Conservation (phyloP, 495 filamentous ascomycete species). For the Penicillium mononematosum region DNA sequence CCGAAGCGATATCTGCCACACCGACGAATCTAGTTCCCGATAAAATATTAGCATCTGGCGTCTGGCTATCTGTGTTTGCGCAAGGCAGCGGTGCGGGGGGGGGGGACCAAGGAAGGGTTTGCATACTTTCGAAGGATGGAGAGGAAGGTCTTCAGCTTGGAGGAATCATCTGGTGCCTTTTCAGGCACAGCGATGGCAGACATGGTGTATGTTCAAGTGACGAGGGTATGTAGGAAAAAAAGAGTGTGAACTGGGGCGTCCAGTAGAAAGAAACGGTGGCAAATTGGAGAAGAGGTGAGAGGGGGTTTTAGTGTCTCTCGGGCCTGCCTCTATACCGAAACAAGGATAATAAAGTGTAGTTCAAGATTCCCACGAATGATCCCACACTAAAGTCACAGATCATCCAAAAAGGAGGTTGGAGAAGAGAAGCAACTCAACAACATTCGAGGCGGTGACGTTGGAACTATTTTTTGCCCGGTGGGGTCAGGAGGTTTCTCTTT, state of each 20-base stretch:
- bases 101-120: neutral
- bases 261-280: slow-evolving; percentile 11
- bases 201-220: slow-evolving; percentile 25
- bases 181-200: slow-evolving; percentile 47
- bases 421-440: slow-evolving; percentile 2
- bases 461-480: slow-evolving; percentile 23
- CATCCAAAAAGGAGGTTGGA: slow-evolving; percentile 5
- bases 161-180: slow-evolving; percentile 72
- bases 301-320: slow-evolving; percentile 1
- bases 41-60: slow-evolving; percentile 22
- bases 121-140: slow-evolving; percentile 77
- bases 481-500: neutral
- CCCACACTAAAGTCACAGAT: neutral
- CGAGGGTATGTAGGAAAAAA: neutral
- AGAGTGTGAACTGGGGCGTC: neutral
- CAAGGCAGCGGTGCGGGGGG: neutral
- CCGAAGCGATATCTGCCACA: slow-evolving; percentile 89
- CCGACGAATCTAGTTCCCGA: slow-evolving; percentile 72
- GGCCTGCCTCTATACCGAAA: slow-evolving; percentile 2
- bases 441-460: slow-evolving; percentile 37
- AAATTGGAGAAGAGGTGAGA: slow-evolving; percentile 25
- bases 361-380: neutral
- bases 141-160: slow-evolving; percentile 80
- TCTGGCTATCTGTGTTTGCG: neutral
- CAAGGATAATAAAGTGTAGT: neutral